Evolutionary conservation across 1,284 basidiomycete species (phyloP).

Genomic region (Naganishia sp.): DNA sequence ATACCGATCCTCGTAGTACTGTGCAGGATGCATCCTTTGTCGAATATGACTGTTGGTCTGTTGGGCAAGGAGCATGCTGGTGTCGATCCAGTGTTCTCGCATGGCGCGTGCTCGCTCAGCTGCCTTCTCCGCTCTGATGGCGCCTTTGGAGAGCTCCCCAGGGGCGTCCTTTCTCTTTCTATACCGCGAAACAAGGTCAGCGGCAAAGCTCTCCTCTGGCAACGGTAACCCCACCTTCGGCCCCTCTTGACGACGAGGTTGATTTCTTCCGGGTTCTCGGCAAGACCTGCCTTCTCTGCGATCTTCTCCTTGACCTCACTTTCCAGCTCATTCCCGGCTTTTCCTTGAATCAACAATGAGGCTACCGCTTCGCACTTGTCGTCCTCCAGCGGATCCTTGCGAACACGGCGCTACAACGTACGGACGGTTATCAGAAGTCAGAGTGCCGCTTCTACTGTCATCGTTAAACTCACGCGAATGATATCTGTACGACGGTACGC

Average conservation of each 20-base stretch:
- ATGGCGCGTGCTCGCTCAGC: slow-evolving; percentile 45
- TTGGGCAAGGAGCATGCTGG: slow-evolving; percentile 38
- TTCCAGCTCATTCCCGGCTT: slow-evolving; percentile 44
- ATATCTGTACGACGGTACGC: slow-evolving; percentile 49
- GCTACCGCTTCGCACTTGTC: slow-evolving; percentile 51
- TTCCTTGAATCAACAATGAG: slow-evolving; percentile 48
- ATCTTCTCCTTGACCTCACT: slow-evolving; percentile 47
- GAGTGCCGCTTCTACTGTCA: not conserved
- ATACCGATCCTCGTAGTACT: slow-evolving; percentile 6
- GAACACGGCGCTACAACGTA: slow-evolving; percentile 39
- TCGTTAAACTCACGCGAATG: slow-evolving; percentile 38
- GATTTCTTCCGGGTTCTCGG: slow-evolving; percentile 32
- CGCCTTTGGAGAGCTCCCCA: slow-evolving; percentile 50
- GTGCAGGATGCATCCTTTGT: not conserved
- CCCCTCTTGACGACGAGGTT: slow-evolving; percentile 31
- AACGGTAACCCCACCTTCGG: slow-evolving; percentile 18
- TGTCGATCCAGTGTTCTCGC: slow-evolving; percentile 46
- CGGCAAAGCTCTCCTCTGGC: not conserved
- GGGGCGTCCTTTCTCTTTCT: slow-evolving; percentile 41
- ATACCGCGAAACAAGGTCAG: not conserved
- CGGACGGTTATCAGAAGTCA: not conserved
- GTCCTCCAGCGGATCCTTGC: slow-evolving; percentile 50
- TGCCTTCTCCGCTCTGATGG: slow-evolving; percentile 46
- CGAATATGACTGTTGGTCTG: slow-evolving; percentile 2
- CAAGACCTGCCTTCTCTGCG: slow-evolving; percentile 33